Percentiles rank a stretch among this genome's conserved stretches.
Conservation (phyloP, 345 rosid species). For the Anastatica hierochuntica region DNA sequence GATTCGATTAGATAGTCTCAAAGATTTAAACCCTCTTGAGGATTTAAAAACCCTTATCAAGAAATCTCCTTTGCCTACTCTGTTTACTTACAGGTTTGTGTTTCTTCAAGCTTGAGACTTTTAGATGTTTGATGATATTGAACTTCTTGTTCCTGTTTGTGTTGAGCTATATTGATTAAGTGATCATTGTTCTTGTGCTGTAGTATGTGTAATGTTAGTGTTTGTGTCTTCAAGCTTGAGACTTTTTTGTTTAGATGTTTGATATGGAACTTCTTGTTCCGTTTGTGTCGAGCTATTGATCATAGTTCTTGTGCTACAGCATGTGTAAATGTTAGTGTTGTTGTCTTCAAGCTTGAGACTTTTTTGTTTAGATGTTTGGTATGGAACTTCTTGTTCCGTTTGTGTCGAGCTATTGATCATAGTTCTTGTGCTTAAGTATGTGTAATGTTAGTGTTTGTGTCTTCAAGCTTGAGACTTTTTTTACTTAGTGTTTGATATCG, state of each 20-base stretch:
- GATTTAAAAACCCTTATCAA: constrained; percentile 45
- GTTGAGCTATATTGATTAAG: too few relatives aligned
- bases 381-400: too few relatives aligned
- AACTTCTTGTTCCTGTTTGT: neutral
- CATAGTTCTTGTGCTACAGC: neutral
- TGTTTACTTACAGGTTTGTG: constrained; percentile 79
- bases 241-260: neutral
- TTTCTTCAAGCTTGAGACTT: constrained; percentile 1
- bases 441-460: too few relatives aligned
- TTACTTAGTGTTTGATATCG: too few relatives aligned
- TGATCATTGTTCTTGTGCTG: neutral
- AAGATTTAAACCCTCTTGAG: constrained; percentile 32
- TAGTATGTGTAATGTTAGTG: too few relatives aligned
- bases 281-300: too few relatives aligned
- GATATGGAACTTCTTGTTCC: too few relatives aligned
- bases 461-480: too few relatives aligned
- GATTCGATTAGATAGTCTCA: constrained; percentile 66
- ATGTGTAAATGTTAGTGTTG: neutral
- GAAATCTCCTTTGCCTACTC: constrained; percentile 57
- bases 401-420: too few relatives aligned
- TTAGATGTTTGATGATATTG: neutral
- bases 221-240: neutral
- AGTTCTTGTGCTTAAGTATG: too few relatives aligned
- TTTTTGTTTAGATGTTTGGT: too few relatives aligned
- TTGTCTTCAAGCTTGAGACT: too few relatives aligned